These are phyloP conservation scores for Vaccinium myrtillus DNA, from an alignment of 148 eudicot genomes.

Conservation along the genomic window DNA sequence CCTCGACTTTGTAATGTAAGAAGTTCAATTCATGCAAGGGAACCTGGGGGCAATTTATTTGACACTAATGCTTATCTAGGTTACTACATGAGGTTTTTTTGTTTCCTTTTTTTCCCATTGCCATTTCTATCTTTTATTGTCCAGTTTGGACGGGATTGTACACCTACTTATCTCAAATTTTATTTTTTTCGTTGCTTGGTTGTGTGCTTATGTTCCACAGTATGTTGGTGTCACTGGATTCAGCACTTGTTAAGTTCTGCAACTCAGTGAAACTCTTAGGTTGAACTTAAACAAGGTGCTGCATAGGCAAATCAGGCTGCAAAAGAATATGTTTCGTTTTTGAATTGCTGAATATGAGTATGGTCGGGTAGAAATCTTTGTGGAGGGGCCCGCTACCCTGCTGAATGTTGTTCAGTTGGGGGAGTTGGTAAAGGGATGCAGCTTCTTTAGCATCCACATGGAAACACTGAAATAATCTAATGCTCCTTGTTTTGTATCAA, in stretches of 20 bases:
- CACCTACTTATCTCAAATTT: background rate
- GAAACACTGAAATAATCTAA: background rate
- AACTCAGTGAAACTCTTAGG: background rate
- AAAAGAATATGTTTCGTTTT: background rate
- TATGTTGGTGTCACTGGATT: background rate
- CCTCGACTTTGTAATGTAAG: background rate
- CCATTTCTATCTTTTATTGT: background rate
- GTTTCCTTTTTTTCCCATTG: background rate
- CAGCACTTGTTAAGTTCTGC: background rate
- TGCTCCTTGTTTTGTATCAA: background rate
- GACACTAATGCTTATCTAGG: background rate
- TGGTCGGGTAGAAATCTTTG: background rate
- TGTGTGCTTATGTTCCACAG: background rate
- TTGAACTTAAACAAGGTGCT: background rate
- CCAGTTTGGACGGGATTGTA: background rate
- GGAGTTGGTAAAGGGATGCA: slow-evolving; percentile 1
- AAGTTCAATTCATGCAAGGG: background rate
- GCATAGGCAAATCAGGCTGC: slow-evolving; percentile 5
- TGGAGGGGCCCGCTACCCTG: background rate
- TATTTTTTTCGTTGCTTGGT: background rate
- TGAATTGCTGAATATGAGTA: background rate
- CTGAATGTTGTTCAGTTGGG: background rate
- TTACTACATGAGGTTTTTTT: background rate
- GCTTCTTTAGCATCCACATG: background rate
- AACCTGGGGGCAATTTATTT: background rate